Conservation (phyloP, 345 rosid genomes). For the Acer negundo region DNA sequence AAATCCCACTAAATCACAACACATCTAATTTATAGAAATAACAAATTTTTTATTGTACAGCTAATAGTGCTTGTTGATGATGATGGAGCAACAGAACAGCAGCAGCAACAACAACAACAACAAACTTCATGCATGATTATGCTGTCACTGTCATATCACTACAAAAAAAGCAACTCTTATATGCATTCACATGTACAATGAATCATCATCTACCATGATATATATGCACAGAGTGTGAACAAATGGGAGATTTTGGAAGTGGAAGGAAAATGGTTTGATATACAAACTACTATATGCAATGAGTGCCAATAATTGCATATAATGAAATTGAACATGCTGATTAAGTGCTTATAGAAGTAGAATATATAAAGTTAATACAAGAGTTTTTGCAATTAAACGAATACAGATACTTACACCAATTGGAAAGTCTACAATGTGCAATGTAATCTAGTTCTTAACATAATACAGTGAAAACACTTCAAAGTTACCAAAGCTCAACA, state of each 20-base stretch:
- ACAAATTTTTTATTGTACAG: background rate
- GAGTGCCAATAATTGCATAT: background rate
- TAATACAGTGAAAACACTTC: background rate
- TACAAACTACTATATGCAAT: background rate
- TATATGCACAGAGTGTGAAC: too few species aligned
- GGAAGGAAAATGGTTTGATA: background rate
- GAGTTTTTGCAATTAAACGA: background rate
- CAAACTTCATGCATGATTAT: background rate
- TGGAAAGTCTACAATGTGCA: background rate
- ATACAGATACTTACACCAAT: background rate
- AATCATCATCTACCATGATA: too few species aligned
- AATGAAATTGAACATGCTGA: background rate
- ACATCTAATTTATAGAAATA: too few species aligned
- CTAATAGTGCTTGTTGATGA: slow-evolving; percentile 8
- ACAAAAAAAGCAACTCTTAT: background rate
- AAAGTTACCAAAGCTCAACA: background rate
- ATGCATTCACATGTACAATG: too few species aligned
- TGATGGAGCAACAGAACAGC: background rate
- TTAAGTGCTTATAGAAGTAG: background rate
- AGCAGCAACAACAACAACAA: too few species aligned
- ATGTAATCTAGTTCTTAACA: background rate
- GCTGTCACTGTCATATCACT: background rate
- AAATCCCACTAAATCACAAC: slow-evolving; percentile 1
- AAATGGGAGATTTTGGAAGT: background rate
- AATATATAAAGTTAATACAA: background rate